Evolutionary conservation across 495 filamentous ascomycete species (phyloP), one percentile per base, ranked within the genome.

Genomic region (Endocarpon pusillum): DNA sequence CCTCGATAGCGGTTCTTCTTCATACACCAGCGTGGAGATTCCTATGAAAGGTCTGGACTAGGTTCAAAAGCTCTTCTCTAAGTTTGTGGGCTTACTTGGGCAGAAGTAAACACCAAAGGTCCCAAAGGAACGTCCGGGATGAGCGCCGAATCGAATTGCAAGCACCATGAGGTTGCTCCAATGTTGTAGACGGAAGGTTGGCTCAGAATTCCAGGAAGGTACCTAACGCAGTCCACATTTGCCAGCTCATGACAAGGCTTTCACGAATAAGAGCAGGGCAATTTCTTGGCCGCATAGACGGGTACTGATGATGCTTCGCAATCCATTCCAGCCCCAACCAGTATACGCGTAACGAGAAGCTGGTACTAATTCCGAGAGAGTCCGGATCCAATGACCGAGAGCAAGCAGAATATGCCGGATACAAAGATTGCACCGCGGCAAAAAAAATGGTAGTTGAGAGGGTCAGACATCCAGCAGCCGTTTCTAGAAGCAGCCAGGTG

Each of bases 81-180:
- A 32, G 79, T 71, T 26, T 68, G 59, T 25, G 56, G 36, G 44
- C 61, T 49, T 38, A 70, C 54, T 35, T 62, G 36, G 3, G 62
- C 12, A 0, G 61, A 52, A 30, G 57, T 43, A 18, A 66, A 54
- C 12, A 58, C 51, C 16, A 48, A 58, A 19, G 66, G 61, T 3
- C 68, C 63, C 34, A 58, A 54, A 58, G 57, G 59, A 14, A 65
- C 50, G 15, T 59, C 53, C 61, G 61, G 65, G 31, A 51, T 50
- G 21, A 65, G 48, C 22, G 58, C 46, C 18, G 15, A 44, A 38
- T 46, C 55, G 53, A 49, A 87, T 79, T 22, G 73, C 78, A 3
- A 86, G 61, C 40, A 75, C 77, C 43, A 75, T 69, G 24, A 74
- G 66, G 41, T 78, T 80, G 15, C 81, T 25, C 64, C 64, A 74